A percentile compares a stretch with the other conserved stretches of the same genome.
phyloP scores from a whole-genome alignment of 2,329 filamentous ascomycete species.

The Alternaria incomplexa region DNA sequence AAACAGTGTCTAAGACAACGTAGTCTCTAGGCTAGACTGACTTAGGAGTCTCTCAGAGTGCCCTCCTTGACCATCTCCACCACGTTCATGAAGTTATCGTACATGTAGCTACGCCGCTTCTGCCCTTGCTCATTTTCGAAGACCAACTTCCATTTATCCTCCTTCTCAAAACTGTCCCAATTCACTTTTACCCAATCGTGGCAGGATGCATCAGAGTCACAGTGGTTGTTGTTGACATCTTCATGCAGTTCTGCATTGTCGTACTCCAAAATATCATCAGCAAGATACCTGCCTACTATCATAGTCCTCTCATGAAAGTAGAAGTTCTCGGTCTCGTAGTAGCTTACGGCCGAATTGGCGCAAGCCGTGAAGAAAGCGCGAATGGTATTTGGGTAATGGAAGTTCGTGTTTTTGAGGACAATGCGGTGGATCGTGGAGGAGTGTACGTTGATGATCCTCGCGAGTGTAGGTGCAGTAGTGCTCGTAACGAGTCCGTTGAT shows the following conservation, averaged over 20 bases:
- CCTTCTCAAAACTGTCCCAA: neutral
- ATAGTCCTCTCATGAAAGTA: neutral
- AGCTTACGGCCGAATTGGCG: neutral
- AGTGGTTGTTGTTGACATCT: neutral
- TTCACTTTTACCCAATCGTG: constrained; percentile 3
- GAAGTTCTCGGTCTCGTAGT: neutral
- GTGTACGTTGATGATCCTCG: constrained; percentile 4
- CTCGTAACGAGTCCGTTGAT: constrained; percentile 10
- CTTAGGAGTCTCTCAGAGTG: neutral
- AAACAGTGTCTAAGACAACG: neutral
- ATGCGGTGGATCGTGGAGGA: neutral
- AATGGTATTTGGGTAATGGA: constrained; percentile 8
- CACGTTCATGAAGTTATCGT: neutral
- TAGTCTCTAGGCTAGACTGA: neutral
- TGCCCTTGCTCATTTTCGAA: neutral
- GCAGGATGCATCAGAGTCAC: neutral
- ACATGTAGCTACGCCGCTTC: neutral
- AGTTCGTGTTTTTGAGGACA: constrained; percentile 3
- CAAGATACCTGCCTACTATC: neutral
- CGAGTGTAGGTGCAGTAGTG: constrained; percentile 4
- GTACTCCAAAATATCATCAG: neutral
- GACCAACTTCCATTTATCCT: neutral
- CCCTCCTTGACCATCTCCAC: neutral
- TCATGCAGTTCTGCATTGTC: neutral
- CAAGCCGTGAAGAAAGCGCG: constrained; percentile 4